Evolutionary conservation across 2,329 filamentous ascomycete genomes (phyloP), one percentile per base, ranked within the genome.

Genomic region (Neofusicoccum parvum): DNA sequence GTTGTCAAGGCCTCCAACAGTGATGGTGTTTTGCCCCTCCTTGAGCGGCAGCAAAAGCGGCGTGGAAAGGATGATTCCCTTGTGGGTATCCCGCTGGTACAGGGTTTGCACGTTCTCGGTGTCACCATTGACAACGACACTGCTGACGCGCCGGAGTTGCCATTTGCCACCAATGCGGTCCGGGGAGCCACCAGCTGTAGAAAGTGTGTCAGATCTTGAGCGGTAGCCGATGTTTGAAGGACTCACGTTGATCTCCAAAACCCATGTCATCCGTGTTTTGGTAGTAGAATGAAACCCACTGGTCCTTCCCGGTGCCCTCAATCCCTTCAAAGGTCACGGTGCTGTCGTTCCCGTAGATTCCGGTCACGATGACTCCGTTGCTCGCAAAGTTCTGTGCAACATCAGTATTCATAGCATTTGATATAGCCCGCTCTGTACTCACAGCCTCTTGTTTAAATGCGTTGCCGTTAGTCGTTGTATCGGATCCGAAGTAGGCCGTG

Each of bases 211-310:
- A 48, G 12, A 34, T 11, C 1, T 17, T 10, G 32, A 41, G 17
- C 11, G 7, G 3, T n/a, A 39, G 12, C 12, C 10, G 7, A 2
- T 9, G 15, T 20, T n/a, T 14, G 12, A 23, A 41, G 9, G 1
- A 27, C 64, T 65, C 65, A 67, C 82, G 75, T 67, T 80, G 78
- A 66, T 80, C 78, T 0, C 86, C 86, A 64, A 85, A 88, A 2
- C 85, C 86, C 83, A 87, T 86, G 66, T 87, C 86, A 58, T 87
- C 86, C 2, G 79, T 87, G 72, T 87, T 41, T 67, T 87, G 83
- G 68, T 86, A 86, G 72, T 86, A 83, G 72, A 87, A 86, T 0
- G 83, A 85, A 1, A 87, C 80, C 84, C 84, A 87, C 71, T 86
- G 85, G 1, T 81, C 80, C 65, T 81, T 80, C 2, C 83, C 84